Evolutionary conservation across 2,329 filamentous ascomycete genomes (phyloP), one percentile per base, ranked within the genome.

Genomic region (Monosporascus cannonballus): DNA sequence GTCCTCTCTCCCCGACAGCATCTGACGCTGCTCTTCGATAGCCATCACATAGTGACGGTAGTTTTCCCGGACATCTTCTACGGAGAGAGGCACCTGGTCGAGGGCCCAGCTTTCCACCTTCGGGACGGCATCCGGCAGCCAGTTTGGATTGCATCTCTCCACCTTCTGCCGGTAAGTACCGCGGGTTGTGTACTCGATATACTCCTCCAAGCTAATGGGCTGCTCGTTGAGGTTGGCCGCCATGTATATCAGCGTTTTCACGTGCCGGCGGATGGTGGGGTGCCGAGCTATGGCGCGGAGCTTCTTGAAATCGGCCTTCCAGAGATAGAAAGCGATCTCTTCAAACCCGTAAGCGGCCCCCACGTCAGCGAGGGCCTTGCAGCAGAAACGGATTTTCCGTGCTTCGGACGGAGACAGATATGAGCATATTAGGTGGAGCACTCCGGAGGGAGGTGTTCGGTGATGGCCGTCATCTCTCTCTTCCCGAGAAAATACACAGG

Each of bases 351-450:
- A 22, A 24, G 18, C 22, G 22, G 54, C 54, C 20, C 51, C 51
- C 8, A 48, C 27, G n/a, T 50, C 17, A 27, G 51, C 54, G 25
- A 56, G 30, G 36, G 20, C 22, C 38, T 54, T 56, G 45, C 47
- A 56, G 41, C 49, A 52, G 18, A 54, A 37, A 41, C 52, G 51
- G 17, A 54, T 22, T 37, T 44, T 37, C 34, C 54, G 50, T 27
- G 47, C 51, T 48, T 56, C 51, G 4, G 20, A 34, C 8, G 50
- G 44, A 22, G 44, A 41, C 14, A 55, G 25, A 14, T 48, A 36
- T 14, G 51, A 51, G 41, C 37, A 55, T 6, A 53, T 30, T 4
- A 42, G 34, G 20, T 51, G 49, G 22, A 53, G 36, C 3, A 53
- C 17, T 53, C 51, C 3, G 41, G 34, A 8, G 51, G 54, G 4